Base-by-base conservation (phyloP, 2,329 filamentous ascomycete species). In the Verticillium alfalfae region DNA sequence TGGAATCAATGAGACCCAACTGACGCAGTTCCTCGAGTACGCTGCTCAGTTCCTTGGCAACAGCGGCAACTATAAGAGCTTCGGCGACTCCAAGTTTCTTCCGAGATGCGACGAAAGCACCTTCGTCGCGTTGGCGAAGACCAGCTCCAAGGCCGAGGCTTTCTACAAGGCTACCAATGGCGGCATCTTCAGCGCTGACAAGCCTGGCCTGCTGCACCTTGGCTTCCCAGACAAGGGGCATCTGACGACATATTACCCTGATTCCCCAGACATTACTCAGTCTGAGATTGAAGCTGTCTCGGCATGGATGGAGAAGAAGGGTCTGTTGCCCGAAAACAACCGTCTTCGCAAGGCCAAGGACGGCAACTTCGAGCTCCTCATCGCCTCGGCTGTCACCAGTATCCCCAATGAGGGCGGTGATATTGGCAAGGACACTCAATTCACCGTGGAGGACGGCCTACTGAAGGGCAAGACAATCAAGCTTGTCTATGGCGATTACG, bases 1-100 rank as follows among this genome's bases (percentile, higher is more conserved):
- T 18, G 81, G 83, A 37, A 81, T 93, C 57, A 84, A 84, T 56
- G 80, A 87, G 58, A 80, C 87, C 60, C 84, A 92, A 60, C 72
- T 92, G 56, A 81, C 83, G 16, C 79, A 83, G 63, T 93, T 93
- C 77, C 79, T 94, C 41, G 86, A 93, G 73, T 95, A 94, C 73
- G 83, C 89, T 8, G 86, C 85, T 36, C 89, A 92, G 74, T 93
- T 95, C 73, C 79, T 95, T 2, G 90, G 90, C 55, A 95, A 94
- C 71, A 83, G 82, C 64, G 90, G 92, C 65, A 95, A 95, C 75
- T 95, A 94, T 78, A 94, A 94, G 78, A 90, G 89, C 67, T 94
- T 93, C 69, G 92, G 92, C 54, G 91, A 95, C 75, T 85, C 88
- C 69, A 95, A 95, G 72, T 93, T 95, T 71, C 84, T 95, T 62